Evolutionary conservation across 139 green algal species (phyloP), one percentile per base, ranked within the genome.

Genomic region (Pseudopediastrum boryanum): DNA sequence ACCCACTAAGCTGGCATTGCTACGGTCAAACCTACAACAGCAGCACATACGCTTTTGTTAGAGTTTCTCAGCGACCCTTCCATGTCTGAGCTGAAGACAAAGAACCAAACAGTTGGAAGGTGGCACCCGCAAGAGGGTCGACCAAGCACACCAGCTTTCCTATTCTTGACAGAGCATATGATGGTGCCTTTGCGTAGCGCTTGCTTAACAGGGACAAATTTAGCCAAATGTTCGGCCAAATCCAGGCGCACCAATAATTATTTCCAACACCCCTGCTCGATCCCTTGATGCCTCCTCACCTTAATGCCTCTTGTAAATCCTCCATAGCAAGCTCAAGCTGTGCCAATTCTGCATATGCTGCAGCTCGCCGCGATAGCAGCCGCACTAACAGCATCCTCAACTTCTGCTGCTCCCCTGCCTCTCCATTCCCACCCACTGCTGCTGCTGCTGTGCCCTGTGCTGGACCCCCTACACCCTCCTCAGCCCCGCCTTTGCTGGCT

Each of bases 241-340:
- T 7, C 4, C 46, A n/a, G 25, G n/a, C 10, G 21, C 42, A 76
- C 46, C 46, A 23, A 4, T 29, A 43, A 43, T 13, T 46, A 64
- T 46, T 12, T 7, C 46, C 7, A 43, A 27, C 8, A 51, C n/a
- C 6, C 12, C 41, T 9, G 44, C 68, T 44, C 10, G 3, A 74
- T 46, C 65, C 27, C 27, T 27, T 25, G 4, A 4, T 31, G 39
- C 38, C 39, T 74, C 27, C 76, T 4, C 43, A 80, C 71, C 70
- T 84, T 2, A 74, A 33, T 2, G 79, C 65, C 56, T 75, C 61
- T 62, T 83, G 33, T 58, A 85, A 31, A 27, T 88, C 74, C 5
- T 36, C 23, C 54, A 25, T 46, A 33, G 68, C 80, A 64, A 61
- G 52, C 9, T 52, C n/a, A 31, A 83, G 44, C 39, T 84, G 50